phyloP scores from a whole-genome alignment of 2,329 filamentous ascomycete species.

The Esteya vermicola region DNA sequence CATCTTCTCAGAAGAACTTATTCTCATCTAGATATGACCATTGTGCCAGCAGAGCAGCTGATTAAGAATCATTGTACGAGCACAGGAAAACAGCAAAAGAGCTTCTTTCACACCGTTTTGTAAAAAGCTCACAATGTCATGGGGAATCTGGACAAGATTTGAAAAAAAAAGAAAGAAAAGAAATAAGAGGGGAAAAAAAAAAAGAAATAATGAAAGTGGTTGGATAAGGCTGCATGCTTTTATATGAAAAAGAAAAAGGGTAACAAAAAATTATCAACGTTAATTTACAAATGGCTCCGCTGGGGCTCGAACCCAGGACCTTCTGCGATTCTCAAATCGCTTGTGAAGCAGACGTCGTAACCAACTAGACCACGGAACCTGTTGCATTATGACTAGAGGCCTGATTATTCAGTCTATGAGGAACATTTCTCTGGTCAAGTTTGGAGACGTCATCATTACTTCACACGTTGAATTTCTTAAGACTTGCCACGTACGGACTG shows the following conservation, averaged over 20 bases:
- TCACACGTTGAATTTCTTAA: too few relatives aligned
- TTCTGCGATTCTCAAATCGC: slow-evolving; percentile 10
- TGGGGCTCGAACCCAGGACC: slow-evolving; percentile 15
- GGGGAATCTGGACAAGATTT: neutral
- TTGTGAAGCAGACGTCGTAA: slow-evolving; percentile 15
- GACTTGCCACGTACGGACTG: too few relatives aligned
- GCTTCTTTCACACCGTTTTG: too few relatives aligned
- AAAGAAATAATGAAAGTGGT: too few relatives aligned
- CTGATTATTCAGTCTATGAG: neutral
- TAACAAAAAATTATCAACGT: neutral
- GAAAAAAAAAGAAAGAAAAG: neutral
- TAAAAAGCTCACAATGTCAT: neutral
- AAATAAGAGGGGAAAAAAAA: neutral
- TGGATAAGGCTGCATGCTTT: too few relatives aligned
- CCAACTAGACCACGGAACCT: slow-evolving; percentile 14
- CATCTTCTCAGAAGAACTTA: too few relatives aligned
- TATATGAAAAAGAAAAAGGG: neutral
- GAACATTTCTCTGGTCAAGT: too few relatives aligned
- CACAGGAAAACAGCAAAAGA: too few relatives aligned
- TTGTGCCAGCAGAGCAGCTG: too few relatives aligned
- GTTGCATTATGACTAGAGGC: neutral
- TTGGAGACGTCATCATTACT: too few relatives aligned
- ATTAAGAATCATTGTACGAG: too few relatives aligned
- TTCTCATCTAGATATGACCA: too few relatives aligned
- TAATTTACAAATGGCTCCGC: slow-evolving; percentile 7